Conservation (phyloP, 352 stramenopile genomes). For the Phytopythium boreale region DNA sequence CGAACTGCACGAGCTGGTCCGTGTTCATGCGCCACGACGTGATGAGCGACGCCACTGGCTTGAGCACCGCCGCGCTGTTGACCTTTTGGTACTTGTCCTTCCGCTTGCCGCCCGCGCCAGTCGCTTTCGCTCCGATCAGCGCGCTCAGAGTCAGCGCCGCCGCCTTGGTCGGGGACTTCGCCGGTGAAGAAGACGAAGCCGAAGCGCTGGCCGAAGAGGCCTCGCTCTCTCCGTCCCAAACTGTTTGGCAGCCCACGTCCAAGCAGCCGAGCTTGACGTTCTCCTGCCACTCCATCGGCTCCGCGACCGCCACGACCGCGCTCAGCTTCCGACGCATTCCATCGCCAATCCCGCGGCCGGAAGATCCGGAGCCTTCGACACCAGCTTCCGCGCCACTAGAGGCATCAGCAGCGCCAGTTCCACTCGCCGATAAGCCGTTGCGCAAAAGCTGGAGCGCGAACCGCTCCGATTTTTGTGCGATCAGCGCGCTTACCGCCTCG, state of each 20-base stretch:
- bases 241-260: conserved; percentile 51
- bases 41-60: conserved; percentile 56
- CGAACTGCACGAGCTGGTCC: conserved; percentile 74
- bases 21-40: conserved; percentile 84
- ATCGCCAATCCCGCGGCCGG: conserved; percentile 12
- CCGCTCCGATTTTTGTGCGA: conserved; percentile 31
- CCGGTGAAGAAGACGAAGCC: not conserved
- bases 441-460: conserved; percentile 41
- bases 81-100: conserved; percentile 79
- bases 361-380: not conserved
- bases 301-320: conserved; percentile 46
- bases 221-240: conserved; percentile 20
- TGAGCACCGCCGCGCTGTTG: conserved; percentile 61
- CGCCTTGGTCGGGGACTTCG: conserved; percentile 12
- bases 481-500: conserved; percentile 30
- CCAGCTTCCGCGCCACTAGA: not conserved
- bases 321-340: conserved; percentile 42
- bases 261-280: conserved; percentile 45
- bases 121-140: conserved; percentile 34
- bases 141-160: conserved; percentile 46
- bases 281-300: conserved; percentile 69
- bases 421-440: not conserved
- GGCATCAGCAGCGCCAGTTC: not conserved
- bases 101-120: conserved; percentile 12
- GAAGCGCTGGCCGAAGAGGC: not conserved